phyloP scores from a whole-genome alignment of 768 basidiomycete species.

The Tulasnella sp. region DNA sequence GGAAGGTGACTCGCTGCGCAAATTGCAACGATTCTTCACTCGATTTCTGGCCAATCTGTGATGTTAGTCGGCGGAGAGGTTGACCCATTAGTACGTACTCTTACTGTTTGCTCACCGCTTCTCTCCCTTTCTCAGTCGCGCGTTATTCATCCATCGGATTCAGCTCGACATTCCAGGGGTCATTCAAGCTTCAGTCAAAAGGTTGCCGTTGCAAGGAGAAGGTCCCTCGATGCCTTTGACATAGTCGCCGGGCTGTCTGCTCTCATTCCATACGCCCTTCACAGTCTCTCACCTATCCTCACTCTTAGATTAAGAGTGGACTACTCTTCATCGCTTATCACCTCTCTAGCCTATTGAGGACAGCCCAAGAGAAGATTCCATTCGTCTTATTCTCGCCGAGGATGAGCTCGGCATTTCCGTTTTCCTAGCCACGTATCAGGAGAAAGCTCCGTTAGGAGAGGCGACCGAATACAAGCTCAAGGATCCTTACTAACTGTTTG shows the following conservation, averaged over 20 bases:
- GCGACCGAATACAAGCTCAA: neutral
- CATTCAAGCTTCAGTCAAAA: neutral
- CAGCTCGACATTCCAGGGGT: neutral
- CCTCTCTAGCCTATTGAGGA: neutral
- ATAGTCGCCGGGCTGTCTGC: neutral
- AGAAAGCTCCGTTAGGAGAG: neutral
- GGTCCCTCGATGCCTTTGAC: neutral
- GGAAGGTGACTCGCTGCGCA: no score
- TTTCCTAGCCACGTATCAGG: neutral
- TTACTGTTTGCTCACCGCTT: no score
- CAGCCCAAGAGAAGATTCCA: neutral
- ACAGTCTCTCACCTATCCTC: neutral
- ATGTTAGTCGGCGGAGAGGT: no score
- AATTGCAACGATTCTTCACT: no score
- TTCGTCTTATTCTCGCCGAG: conserved; percentile 38
- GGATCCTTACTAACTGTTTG: neutral
- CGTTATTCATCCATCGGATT: no score
- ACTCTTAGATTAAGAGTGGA: neutral
- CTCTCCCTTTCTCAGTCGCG: no score
- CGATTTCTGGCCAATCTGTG: no score
- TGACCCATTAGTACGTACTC: no score
- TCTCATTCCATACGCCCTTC: neutral
- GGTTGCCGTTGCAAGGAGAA: neutral
- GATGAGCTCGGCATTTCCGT: conserved; percentile 35
- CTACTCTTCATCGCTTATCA: neutral